Percentiles rank a stretch among this genome's conserved stretches.
These are phyloP conservation scores for Xylaria venustula DNA, from an alignment of 495 filamentous ascomycete genomes.

Conservation along the genomic window DNA sequence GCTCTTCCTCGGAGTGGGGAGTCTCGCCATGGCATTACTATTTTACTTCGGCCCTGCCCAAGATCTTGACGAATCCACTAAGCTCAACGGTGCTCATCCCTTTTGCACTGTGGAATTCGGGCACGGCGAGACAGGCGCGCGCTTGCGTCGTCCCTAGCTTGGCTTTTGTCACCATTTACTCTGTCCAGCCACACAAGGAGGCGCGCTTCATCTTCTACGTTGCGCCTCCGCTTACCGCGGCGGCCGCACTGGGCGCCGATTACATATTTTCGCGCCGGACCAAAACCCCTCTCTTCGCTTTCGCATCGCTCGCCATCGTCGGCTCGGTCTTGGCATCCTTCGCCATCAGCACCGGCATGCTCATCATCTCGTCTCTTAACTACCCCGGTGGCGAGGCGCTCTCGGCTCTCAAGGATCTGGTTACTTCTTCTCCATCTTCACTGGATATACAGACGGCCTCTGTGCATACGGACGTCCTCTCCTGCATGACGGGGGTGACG, in stretches of 20 bases:
- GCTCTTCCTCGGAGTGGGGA: conserved; percentile 80
- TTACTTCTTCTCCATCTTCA: conserved; percentile 32
- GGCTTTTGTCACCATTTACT: conserved; percentile 76
- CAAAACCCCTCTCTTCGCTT: conserved; percentile 56
- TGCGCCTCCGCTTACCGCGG: conserved; percentile 76
- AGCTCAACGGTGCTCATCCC: conserved; percentile 63
- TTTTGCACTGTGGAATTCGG: conserved; percentile 54
- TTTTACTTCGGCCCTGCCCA: conserved; percentile 74
- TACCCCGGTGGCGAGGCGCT: conserved; percentile 84
- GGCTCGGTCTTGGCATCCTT: conserved; percentile 60
- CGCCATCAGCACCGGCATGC: conserved; percentile 57
- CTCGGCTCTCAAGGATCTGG: conserved; percentile 50
- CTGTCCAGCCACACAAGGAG: conserved; percentile 89
- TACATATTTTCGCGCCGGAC: conserved; percentile 68
- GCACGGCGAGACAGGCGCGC: conserved; percentile 37
- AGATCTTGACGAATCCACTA: conserved; percentile 78
- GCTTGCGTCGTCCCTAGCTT: conserved; percentile 65
- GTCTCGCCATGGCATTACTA: conserved; percentile 83
- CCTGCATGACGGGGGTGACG: conserved; percentile 92
- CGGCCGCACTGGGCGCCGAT: conserved; percentile 69
- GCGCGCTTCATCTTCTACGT: conserved; percentile 92
- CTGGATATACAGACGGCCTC: conserved; percentile 34
- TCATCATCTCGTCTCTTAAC: conserved; percentile 74
- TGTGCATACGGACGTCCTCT: conserved; percentile 81
- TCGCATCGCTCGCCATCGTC: conserved; percentile 55